Evolutionary conservation across 1,284 basidiomycete genomes (phyloP).

Genomic region (Macrocystidia cucumis): DNA sequence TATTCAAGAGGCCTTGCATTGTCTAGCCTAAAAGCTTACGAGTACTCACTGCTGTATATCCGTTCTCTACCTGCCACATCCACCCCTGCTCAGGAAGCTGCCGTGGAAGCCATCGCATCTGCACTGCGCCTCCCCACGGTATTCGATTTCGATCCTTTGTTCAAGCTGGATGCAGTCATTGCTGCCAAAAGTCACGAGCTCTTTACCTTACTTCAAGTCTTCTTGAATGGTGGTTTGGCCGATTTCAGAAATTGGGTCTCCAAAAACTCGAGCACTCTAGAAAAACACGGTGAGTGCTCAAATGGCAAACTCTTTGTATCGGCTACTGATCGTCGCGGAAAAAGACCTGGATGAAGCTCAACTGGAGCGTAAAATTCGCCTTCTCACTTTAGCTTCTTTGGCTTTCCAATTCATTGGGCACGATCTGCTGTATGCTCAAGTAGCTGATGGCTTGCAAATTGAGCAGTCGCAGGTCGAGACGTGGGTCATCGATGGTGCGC

Average conservation of each 20-base stretch:
- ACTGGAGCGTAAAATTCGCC: conserved; percentile 76
- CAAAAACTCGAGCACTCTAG: conserved; percentile 41
- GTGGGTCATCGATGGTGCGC: conserved; percentile 89
- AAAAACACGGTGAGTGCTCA: conserved; percentile 50
- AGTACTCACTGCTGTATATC: conserved; percentile 56
- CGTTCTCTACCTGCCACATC: conserved; percentile 50
- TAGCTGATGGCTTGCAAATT: conserved; percentile 67
- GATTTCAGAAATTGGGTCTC: conserved; percentile 62
- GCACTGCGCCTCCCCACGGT: conserved; percentile 65
- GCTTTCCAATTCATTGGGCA: conserved; percentile 73
- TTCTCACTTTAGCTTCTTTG: conserved; percentile 75
- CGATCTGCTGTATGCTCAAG: conserved; percentile 68
- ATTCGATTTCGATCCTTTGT: conserved; percentile 79
- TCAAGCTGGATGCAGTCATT: conserved; percentile 68
- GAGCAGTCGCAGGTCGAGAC: conserved; percentile 71
- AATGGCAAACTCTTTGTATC: not conserved
- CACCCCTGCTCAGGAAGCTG: conserved; percentile 39
- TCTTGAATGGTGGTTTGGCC: conserved; percentile 58
- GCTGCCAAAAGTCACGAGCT: conserved; percentile 63
- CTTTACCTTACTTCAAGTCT: conserved; percentile 64
- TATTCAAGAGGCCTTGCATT: conserved; percentile 2
- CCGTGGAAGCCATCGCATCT: conserved; percentile 55
- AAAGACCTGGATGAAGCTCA: conserved; percentile 45
- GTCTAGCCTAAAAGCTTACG: conserved; percentile 51
- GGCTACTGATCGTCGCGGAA: conserved; percentile 5